These are phyloP conservation scores for Xylaria sp. DNA, from an alignment of 2,329 filamentous ascomycete species.

Conservation along the genomic window DNA sequence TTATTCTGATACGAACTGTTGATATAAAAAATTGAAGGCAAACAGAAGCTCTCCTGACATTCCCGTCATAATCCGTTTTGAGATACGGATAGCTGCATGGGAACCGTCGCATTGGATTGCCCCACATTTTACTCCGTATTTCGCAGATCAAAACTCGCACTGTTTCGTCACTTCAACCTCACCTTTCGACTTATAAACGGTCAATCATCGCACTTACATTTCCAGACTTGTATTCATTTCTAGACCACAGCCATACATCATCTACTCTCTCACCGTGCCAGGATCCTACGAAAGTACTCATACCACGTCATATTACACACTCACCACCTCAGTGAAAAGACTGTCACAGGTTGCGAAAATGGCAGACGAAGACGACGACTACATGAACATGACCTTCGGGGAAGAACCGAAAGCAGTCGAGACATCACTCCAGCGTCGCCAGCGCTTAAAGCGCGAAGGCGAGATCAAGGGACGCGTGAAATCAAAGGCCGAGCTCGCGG, in stretches of 20 bases:
- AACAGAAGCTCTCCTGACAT: too few species aligned
- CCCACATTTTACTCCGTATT: background rate
- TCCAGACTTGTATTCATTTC: background rate
- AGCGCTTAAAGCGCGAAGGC: slow-evolving; percentile 54
- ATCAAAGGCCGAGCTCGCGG: slow-evolving; percentile 78
- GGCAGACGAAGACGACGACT: slow-evolving; percentile 73
- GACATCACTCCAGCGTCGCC: slow-evolving; percentile 50
- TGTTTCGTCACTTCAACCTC: too few species aligned
- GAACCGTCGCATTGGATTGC: background rate
- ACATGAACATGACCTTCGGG: slow-evolving; percentile 91
- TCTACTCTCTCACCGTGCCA: background rate
- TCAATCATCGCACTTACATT: background rate
- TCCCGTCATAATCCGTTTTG: too few species aligned
- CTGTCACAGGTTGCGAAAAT: slow-evolving; percentile 6
- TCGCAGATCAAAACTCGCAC: background rate
- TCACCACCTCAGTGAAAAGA: background rate
- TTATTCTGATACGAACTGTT: background rate
- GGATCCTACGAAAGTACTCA: background rate
- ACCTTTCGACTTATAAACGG: too few species aligned
- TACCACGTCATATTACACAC: background rate
- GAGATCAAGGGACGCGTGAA: slow-evolving; percentile 63
- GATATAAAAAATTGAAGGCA: too few species aligned
- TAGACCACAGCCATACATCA: background rate
- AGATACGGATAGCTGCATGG: too few species aligned
- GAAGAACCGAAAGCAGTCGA: slow-evolving; percentile 54